phyloP scores from a whole-genome alignment of 2,329 filamentous ascomycete species.

The Fusarium sp. region DNA sequence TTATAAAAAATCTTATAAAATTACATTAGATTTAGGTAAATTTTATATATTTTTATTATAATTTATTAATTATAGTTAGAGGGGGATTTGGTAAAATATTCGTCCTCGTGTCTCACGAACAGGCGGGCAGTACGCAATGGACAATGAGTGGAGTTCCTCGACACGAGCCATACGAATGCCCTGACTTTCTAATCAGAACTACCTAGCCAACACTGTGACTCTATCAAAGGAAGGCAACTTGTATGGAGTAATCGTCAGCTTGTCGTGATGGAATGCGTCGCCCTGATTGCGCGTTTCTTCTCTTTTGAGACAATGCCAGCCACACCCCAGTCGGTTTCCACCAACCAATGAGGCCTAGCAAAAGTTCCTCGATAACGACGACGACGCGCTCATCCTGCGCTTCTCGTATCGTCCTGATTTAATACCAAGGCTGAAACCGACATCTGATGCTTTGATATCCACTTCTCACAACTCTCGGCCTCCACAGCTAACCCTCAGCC shows the following conservation, averaged over 20 bases:
- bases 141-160: too few relatives aligned
- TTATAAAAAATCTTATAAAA: too few relatives aligned
- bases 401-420: constrained; percentile 15
- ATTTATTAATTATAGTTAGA: too few relatives aligned
- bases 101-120: too few relatives aligned
- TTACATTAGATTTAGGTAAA: too few relatives aligned
- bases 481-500: background rate
- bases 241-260: constrained; percentile 15
- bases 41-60: too few relatives aligned
- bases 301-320: constrained; percentile 1
- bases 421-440: background rate
- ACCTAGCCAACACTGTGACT: background rate
- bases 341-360: constrained; percentile 22
- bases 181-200: background rate
- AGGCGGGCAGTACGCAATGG: too few relatives aligned
- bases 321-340: constrained; percentile 19
- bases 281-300: constrained; percentile 19
- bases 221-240: background rate
- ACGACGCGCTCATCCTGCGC: background rate
- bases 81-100: too few relatives aligned
- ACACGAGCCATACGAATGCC: too few relatives aligned
- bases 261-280: constrained; percentile 14
- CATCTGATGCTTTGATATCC: background rate
- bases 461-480: background rate
- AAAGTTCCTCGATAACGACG: constrained; percentile 29